Percentiles rank a stretch among this genome's conserved stretches.
Evolutionary conservation across 2,329 filamentous ascomycete species (phyloP).

Genomic region (Paraconiothyrium brasiliense): DNA sequence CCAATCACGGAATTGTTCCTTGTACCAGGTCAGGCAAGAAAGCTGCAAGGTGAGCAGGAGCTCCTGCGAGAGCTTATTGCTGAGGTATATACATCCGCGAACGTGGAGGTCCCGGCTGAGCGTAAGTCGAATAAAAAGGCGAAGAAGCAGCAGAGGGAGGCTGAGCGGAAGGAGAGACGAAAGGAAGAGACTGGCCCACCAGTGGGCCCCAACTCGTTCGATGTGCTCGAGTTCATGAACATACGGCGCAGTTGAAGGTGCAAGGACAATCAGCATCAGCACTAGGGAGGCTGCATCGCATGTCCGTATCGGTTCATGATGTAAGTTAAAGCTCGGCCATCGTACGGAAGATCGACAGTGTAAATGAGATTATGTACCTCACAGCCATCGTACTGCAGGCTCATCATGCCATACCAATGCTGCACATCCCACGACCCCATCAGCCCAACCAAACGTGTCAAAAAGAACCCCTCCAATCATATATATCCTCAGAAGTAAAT

Average conservation of each 20-base stretch:
- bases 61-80: constrained; percentile 29
- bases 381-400: not conserved
- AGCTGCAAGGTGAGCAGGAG: constrained; percentile 26
- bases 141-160: constrained; percentile 37
- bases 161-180: constrained; percentile 37
- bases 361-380: constrained; percentile 5
- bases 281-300: too few relatives aligned
- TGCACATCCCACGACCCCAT: not conserved
- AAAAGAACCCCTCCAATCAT: not conserved
- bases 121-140: constrained; percentile 33
- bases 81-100: constrained; percentile 39
- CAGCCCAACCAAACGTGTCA: not conserved
- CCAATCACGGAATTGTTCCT: constrained; percentile 35
- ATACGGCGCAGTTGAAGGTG: constrained; percentile 1
- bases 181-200: constrained; percentile 11
- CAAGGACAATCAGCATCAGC: not conserved
- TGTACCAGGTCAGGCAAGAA: constrained; percentile 35
- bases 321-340: not conserved
- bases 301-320: not conserved
- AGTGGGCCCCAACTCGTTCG: constrained; percentile 13
- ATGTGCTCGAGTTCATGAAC: constrained; percentile 13
- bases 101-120: constrained; percentile 31
- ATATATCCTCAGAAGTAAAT: constrained; percentile 13
- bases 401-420: not conserved
- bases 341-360: not conserved